Conservation (phyloP, 78 protist species). For the Guillardia theta region DNA sequence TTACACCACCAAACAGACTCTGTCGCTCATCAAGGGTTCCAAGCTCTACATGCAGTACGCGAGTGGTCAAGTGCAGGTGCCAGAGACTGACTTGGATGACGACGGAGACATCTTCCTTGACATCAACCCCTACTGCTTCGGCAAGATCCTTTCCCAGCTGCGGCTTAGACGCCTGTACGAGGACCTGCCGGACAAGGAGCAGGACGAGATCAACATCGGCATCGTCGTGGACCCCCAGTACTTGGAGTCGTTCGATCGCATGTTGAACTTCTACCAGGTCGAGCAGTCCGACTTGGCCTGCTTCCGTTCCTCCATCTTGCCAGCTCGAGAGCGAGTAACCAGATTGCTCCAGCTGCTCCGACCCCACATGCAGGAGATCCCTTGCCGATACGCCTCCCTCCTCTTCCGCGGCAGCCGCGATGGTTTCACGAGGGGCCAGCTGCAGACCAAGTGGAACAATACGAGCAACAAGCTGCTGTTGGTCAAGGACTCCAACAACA, state of each 20-base stretch:
- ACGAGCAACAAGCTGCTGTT: background rate
- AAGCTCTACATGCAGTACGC: background rate
- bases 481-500: background rate
- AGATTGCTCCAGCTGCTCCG: background rate
- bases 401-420: slow-evolving; percentile 8
- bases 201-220: background rate
- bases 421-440: too few relatives aligned
- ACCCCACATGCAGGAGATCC: background rate
- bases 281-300: background rate
- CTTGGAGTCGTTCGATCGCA: background rate
- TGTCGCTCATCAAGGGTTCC: background rate
- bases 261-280: background rate
- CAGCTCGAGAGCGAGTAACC: background rate
- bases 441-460: too few relatives aligned
- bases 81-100: background rate
- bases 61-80: background rate
- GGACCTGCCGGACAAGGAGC: background rate
- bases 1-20: background rate
- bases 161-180: background rate
- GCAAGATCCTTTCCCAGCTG: background rate
- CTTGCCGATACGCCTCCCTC: background rate
- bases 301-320: background rate
- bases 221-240: background rate
- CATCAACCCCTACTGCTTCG: slow-evolving; percentile 7
- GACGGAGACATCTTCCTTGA: background rate